Conservation (phyloP, 2,329 filamentous ascomycete genomes). For the Xylogone sp. region DNA sequence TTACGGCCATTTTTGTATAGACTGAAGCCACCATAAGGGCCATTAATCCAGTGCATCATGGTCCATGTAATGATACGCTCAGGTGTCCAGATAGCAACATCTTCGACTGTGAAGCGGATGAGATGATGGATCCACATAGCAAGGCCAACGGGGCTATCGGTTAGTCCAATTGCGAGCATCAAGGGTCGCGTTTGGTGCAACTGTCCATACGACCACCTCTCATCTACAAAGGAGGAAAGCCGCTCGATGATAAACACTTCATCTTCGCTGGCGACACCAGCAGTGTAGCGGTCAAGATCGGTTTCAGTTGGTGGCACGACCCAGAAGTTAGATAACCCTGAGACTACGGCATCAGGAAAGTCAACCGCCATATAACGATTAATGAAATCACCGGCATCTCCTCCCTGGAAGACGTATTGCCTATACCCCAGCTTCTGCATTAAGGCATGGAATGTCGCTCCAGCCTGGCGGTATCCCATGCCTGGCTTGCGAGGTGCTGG, state of each 20-base stretch:
- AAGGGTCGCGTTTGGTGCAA: constrained; percentile 22
- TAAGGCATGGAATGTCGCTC: constrained; percentile 30
- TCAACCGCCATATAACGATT: constrained; percentile 7
- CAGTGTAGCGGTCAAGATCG: constrained; percentile 4
- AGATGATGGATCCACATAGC: constrained; percentile 25
- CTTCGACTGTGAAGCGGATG: not conserved
- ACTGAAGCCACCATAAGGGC: constrained; percentile 12
- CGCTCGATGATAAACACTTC: constrained; percentile 4
- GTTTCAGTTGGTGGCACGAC: constrained; percentile 5
- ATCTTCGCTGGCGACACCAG: constrained; percentile 1
- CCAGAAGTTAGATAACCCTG: constrained; percentile 8
- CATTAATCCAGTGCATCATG: constrained; percentile 19
- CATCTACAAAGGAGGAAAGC: constrained; percentile 12
- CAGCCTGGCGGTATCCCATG: constrained; percentile 27
- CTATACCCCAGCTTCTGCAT: constrained; percentile 36
- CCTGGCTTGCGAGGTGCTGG: constrained; percentile 26
- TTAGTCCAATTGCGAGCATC: constrained; percentile 23
- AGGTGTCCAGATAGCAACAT: constrained; percentile 7
- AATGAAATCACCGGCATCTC: constrained; percentile 17
- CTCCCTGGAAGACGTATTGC: constrained; percentile 17
- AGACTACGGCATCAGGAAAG: constrained; percentile 4
- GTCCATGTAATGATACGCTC: constrained; percentile 20
- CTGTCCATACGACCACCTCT: constrained; percentile 24
- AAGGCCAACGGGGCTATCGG: constrained; percentile 30
- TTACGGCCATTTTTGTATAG: constrained; percentile 15